Evolutionary conservation across 768 basidiomycete species (phyloP).

Genomic region (Cystofilobasidium ferigula): DNA sequence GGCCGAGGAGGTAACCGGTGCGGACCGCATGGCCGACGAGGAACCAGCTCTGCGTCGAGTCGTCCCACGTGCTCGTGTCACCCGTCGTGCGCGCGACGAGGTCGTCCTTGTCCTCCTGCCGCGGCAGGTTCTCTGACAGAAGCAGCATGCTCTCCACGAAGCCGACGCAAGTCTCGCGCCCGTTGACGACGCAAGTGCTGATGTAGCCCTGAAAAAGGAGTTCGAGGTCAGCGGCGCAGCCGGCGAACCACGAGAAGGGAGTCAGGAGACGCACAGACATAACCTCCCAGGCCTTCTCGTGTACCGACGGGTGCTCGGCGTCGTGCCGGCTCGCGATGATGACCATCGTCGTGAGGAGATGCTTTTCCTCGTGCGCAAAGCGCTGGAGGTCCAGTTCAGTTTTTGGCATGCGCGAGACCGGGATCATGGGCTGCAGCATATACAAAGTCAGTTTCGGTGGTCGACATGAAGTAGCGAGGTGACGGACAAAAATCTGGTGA

Average conservation of each 20-base stretch:
- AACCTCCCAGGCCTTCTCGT: slow-evolving; percentile 26
- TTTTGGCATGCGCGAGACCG: slow-evolving; percentile 23
- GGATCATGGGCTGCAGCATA: slow-evolving; percentile 25
- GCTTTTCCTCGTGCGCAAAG: slow-evolving; percentile 28
- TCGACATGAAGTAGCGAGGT: background rate
- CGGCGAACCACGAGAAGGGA: too few species aligned
- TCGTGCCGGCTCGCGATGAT: slow-evolving; percentile 26
- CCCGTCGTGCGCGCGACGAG: background rate
- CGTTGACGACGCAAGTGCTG: slow-evolving; percentile 25
- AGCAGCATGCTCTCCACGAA: slow-evolving; percentile 29
- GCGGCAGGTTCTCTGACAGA: slow-evolving; percentile 29
- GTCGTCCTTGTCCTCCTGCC: slow-evolving; percentile 16
- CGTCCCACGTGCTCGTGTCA: slow-evolving; percentile 5
- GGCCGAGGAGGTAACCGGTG: slow-evolving; percentile 22
- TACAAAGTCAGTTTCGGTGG: background rate
- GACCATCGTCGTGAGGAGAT: slow-evolving; percentile 27
- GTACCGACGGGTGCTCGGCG: slow-evolving; percentile 16
- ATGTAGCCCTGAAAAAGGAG: slow-evolving; percentile 13
- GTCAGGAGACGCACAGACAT: slow-evolving; percentile 18
- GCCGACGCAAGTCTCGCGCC: slow-evolving; percentile 27
- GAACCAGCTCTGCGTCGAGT: slow-evolving; percentile 14
- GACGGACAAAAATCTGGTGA: slow-evolving; percentile 27
- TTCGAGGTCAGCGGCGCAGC: background rate
- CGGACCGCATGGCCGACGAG: slow-evolving; percentile 23
- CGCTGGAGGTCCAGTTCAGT: slow-evolving; percentile 22